Evolutionary conservation across 73 alveolate genomes (phyloP), one percentile per base, ranked within the genome.

Genomic region (Paramecium pentaurelia): DNA sequence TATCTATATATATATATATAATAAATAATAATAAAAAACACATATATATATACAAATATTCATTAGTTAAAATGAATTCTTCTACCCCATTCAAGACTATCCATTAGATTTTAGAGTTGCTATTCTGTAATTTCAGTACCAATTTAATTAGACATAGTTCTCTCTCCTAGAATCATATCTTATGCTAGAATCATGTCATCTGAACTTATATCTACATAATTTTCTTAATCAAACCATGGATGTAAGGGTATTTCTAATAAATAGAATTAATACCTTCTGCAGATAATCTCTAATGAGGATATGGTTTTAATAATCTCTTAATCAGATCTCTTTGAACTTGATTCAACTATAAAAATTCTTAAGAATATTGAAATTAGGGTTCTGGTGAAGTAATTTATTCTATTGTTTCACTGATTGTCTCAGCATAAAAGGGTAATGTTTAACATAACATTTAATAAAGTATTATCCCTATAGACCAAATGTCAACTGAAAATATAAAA

Each of bases 271-370:
- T 80, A 80, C 91, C 91, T 80, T 45, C 71, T 14, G 91, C 91
- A 80, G 49, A 18, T 9, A 80, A 80, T 80, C 91, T 80, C 77
- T 80, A 80, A 40, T 80, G 58, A 44, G 91, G 91, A 80, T 80
- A 12, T 12, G 27, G 32, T 80, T 80, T 80, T 0, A 80, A 54
- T n/a, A 80, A 47, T 80, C 91, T 40, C 22, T 44, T 80, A 27
- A 80, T 40, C 6, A 80, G 45, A 27, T 80, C 91, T 47, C 51
- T 80, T 80, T 80, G 14, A 1, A 80, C 6, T 12, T 30, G 37
- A 44, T 40, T 47, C 22, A 80, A 80, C 34, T 40, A 10, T 44
- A 16, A 44, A 37, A 73, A 73, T 40, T 73, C 87, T 36, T 30
- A 3, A 6, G 40, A 36, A 12, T 49, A 25, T 12, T 42, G 34